Evolutionary conservation across 306 rosid species (phyloP), one percentile per base, ranked within the genome.

Genomic region (Carpinus fangiana): DNA sequence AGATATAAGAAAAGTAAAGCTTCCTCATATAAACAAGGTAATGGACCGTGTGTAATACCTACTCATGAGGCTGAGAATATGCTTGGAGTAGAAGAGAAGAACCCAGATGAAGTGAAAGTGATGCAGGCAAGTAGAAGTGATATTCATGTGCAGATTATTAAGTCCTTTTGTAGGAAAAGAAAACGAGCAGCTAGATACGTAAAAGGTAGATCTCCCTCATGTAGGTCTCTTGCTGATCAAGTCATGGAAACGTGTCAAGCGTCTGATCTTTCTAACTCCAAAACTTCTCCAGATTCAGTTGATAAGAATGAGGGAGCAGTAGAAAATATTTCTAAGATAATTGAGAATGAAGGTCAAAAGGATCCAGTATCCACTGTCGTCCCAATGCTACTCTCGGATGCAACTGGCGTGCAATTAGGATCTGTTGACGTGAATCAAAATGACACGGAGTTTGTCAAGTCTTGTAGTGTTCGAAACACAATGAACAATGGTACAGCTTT

Each of bases 381-480:
- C 46, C 53, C 77, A 26, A 78, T 84, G 61, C 67, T 67, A 50
- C 75, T 79, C 59, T 21, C 47, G 10, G 76, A 77, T 7, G 26
- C 81, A 81, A 82, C 65, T 20, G 83, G 80, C 78, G 20, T 65
- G 80, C 79, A 74, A 66, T 84, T 84, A 53, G 83, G 73, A 53
- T 60, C 83, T 80, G 83, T 55, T 10, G 75, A 26, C 34, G 71
- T 78, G 79, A 72, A 77, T 55, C 83, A 74, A 76, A 82, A 79
- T 17, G 89, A 74, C 76, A 81, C 54, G 36, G 86, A 21, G 45
- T 78, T 79, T 72, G 38, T 82, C 47, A 78, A 80, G 76, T 61
- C 79, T 65, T 83, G 88, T 83, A 69, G 81, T 82, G 73, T 77
- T 82, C 53, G n/a, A 85, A 86, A 61, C 81, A 82, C 68, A 80